Percentiles rank a stretch among this genome's conserved stretches.
phyloP scores from a whole-genome alignment of 148 eudicot species.

The Heliosperma pusillum region DNA sequence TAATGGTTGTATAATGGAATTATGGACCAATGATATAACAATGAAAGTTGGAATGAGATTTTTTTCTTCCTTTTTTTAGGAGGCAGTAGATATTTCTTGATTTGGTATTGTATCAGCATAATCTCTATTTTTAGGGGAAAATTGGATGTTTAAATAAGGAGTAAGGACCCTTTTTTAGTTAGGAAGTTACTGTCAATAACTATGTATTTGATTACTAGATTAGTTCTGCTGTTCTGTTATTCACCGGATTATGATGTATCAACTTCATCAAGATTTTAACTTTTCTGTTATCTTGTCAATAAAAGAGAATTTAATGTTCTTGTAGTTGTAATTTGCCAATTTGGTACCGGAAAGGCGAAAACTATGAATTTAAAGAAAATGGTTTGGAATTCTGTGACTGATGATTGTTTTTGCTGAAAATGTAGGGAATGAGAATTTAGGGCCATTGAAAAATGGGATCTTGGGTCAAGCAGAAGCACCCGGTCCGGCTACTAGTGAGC shows the following conservation, averaged over 20 bases:
- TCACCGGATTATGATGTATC: constrained; percentile 17
- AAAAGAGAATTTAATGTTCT: neutral
- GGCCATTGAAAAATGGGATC: constrained; percentile 49
- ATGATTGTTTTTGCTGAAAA: constrained; percentile 11
- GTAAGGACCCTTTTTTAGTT: neutral
- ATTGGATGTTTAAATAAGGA: neutral
- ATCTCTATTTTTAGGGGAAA: neutral
- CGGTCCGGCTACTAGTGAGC: constrained; percentile 44
- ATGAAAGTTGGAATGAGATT: neutral
- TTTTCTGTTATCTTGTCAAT: neutral
- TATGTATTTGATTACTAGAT: neutral
- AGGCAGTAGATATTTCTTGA: neutral
- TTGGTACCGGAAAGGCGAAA: neutral
- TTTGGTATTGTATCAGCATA: neutral
- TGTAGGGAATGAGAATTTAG: constrained; percentile 57
- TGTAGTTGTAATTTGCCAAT: neutral
- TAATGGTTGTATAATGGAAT: neutral
- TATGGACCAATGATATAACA: constrained; percentile 3
- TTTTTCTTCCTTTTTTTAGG: neutral
- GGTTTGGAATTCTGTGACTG: neutral
- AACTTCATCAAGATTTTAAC: constrained; percentile 1
- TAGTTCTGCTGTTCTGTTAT: constrained; percentile 12
- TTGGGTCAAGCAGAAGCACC: constrained; percentile 60
- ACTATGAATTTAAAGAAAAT: neutral
- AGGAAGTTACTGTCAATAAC: constrained; percentile 15